Base-by-base conservation (phyloP, 345 rosid genomes). In the Sonneratia alba region DNA sequence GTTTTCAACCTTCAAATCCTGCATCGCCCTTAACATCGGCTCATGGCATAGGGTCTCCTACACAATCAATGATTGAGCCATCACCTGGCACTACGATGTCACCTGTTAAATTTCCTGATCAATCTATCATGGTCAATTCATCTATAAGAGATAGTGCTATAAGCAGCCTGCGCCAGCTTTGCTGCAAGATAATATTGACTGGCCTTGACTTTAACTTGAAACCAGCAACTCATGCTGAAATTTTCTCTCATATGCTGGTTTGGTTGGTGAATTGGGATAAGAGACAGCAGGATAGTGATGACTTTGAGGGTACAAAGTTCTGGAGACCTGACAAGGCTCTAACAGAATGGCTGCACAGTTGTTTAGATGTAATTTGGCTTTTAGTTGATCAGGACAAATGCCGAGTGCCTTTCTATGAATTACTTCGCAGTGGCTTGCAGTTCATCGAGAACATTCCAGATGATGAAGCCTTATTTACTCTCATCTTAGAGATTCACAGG, bases 181-280 rank as follows among this genome's bases (percentile, higher is more conserved):
- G 94, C 76, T 95, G 99, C 87, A 92, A 95, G 85, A 88, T 95
- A 75, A 85, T 95, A 82, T 70, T 92, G 79, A 84, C 79, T 42
- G 89, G 98, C 63, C 87, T 95, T 67, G 89, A 85, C 68, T 84
- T 70, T 76, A 85, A 77, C 74, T 83, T 92, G 57, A 95, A 92
- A 84, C 98, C 99, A 14, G 89, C 79, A 66, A 92, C 97, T 69
- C 93, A 92, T 77, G 87, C 91, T 7, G 91, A 90, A 71, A 81
- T 90, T 77, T 90, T 95, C 79, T 81, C 81, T 70, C 87, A 84
- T 78, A 89, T 95, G 89, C 81, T 95, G 76, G 88, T 84, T 74
- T 95, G 98, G 99, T 84, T 92, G 76, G 88, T 90, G 49, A 90
- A 88, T 77, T 92, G 97, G 99, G 99, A 95, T 84, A 92, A 88